Evolutionary conservation across 2,329 filamentous ascomycete species (phyloP).

Genomic region (Sordariomycetes sp.): DNA sequence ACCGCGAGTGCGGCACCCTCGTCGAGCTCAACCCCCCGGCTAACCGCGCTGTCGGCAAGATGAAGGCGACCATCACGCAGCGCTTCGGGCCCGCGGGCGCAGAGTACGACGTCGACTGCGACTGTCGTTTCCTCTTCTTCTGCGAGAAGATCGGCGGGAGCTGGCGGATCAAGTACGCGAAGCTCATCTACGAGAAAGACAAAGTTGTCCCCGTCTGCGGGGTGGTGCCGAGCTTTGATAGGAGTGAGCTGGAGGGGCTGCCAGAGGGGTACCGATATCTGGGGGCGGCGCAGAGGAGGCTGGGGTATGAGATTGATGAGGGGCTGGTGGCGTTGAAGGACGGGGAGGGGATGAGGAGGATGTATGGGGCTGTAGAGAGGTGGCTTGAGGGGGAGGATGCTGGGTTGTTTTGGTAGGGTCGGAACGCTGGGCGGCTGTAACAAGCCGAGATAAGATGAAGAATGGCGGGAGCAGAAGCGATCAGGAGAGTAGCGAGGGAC

Average conservation of each 20-base stretch:
- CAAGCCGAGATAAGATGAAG: not conserved
- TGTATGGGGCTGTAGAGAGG: slow-evolving; percentile 28
- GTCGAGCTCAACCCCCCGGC: slow-evolving; percentile 25
- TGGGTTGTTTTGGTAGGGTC: not conserved
- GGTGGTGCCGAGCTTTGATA: slow-evolving; percentile 17
- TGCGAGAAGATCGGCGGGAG: slow-evolving; percentile 14
- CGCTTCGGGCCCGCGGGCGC: slow-evolving; percentile 19
- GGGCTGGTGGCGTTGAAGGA: slow-evolving; percentile 24
- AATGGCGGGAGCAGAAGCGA: not conserved
- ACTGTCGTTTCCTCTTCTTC: slow-evolving; percentile 35
- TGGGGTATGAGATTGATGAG: slow-evolving; percentile 28
- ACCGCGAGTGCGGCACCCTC: slow-evolving; percentile 35
- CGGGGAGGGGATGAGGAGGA: slow-evolving; percentile 18
- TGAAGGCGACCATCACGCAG: slow-evolving; percentile 41
- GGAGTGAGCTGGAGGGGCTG: slow-evolving; percentile 21
- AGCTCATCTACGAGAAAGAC: slow-evolving; percentile 36
- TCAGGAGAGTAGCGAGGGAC: too few species aligned
- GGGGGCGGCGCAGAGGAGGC: slow-evolving; percentile 27
- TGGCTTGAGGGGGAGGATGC: slow-evolving; percentile 19
- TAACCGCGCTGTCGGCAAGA: slow-evolving; percentile 33
- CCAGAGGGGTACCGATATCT: slow-evolving; percentile 32
- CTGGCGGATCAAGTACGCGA: slow-evolving; percentile 30
- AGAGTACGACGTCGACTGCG: slow-evolving; percentile 34
- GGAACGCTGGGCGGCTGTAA: not conserved
- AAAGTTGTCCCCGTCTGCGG: slow-evolving; percentile 32